phyloP scores from a whole-genome alignment of 148 eudicot genomes.

The Heliosperma pusillum region DNA sequence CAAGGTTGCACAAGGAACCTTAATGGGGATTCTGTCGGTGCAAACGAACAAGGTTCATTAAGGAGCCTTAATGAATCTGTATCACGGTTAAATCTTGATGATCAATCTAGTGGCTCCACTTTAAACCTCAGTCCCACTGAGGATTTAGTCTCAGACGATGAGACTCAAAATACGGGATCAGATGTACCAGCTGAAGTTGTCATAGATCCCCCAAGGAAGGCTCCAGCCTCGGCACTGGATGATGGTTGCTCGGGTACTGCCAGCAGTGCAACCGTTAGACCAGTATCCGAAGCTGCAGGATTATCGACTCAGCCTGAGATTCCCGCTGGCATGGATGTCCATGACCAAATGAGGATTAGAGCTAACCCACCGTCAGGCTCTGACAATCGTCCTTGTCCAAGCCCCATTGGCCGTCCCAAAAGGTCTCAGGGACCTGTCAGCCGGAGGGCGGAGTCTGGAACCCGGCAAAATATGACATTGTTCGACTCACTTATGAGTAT shows the following conservation, averaged over 20 bases:
- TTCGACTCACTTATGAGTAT: neutral
- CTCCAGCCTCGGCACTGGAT: neutral
- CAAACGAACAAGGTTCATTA: neutral
- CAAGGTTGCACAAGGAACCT: too few species aligned
- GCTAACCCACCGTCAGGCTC: neutral
- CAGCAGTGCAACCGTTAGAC: too few species aligned
- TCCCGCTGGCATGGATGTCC: neutral
- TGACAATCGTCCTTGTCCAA: neutral
- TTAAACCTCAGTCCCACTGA: neutral
- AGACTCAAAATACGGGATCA: neutral
- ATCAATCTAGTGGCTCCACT: neutral
- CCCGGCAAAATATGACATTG: neutral
- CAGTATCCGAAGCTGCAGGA: too few species aligned
- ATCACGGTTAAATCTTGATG: neutral
- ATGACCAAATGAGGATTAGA: neutral
- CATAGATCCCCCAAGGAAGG: neutral
- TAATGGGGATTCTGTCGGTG: too few species aligned
- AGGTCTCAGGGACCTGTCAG: neutral
- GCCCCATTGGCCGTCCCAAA: neutral
- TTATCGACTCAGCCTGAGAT: too few species aligned
- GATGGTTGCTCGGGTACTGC: too few species aligned
- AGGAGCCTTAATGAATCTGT: neutral
- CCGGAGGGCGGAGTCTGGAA: neutral
- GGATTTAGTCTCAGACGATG: neutral
- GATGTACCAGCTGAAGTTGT: neutral